phyloP scores from a whole-genome alignment of 2,329 filamentous ascomycete species.

The Penicillium sp. region DNA sequence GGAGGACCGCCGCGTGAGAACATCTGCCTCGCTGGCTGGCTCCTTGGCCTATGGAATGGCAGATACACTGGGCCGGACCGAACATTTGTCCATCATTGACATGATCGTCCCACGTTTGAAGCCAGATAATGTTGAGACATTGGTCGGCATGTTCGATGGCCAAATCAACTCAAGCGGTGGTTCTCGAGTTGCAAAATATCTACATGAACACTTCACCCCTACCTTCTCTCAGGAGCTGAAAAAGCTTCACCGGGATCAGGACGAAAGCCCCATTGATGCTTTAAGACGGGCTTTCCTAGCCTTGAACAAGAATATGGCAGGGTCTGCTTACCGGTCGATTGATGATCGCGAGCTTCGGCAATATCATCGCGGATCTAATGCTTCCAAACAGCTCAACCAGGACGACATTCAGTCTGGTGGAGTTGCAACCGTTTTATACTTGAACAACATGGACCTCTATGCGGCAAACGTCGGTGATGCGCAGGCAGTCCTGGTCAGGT shows the following conservation, averaged over 20 bases:
- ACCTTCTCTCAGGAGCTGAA: constrained; percentile 83
- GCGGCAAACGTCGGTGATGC: constrained; percentile 95
- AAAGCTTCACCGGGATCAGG: constrained; percentile 62
- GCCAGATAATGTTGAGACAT: constrained; percentile 82
- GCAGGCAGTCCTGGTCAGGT: constrained; percentile 91
- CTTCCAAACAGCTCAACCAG: constrained; percentile 76
- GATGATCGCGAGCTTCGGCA: constrained; percentile 67
- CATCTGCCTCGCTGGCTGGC: constrained; percentile 91
- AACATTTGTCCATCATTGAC: constrained; percentile 93
- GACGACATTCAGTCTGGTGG: constrained; percentile 89
- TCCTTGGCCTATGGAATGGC: constrained; percentile 96
- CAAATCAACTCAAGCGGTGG: constrained; percentile 85
- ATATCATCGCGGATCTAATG: constrained; percentile 68
- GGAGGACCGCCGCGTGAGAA: constrained; percentile 90
- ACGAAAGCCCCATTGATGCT: constrained; percentile 80
- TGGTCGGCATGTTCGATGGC: constrained; percentile 95
- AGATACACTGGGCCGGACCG: constrained; percentile 86
- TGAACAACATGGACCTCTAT: constrained; percentile 86
- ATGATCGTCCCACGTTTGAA: constrained; percentile 92
- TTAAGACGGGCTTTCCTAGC: constrained; percentile 81
- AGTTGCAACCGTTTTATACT: constrained; percentile 86
- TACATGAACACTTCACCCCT: constrained; percentile 92
- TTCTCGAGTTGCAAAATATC: constrained; percentile 92
- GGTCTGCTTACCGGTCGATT: constrained; percentile 74
- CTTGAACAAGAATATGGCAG: constrained; percentile 92